Base-by-base conservation (phyloP, 2,329 filamentous ascomycete genomes). In the Exophiala lecanii-corni region DNA sequence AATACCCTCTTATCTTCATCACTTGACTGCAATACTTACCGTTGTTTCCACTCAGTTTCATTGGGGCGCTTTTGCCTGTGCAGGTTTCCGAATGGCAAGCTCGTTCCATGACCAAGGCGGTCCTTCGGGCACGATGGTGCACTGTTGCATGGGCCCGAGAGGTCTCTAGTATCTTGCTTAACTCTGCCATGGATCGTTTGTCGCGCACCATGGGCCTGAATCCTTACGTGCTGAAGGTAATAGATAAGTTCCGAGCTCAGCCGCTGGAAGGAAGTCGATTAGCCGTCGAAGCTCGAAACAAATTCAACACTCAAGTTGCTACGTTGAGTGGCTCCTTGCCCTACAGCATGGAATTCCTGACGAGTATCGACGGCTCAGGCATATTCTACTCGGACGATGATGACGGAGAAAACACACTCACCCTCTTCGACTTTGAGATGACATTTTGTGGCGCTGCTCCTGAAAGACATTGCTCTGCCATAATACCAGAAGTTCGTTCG, bases 101-200 rank as follows among this genome's bases (percentile, higher is more conserved):
- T 18, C 36, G 42, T 36, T 39, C 28, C 25, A 40, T 45, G 36
- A 45, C 42, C 13, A 23, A 21, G n/a, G 42, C 42, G n/a, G 37
- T 45, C 17, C 25, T 45, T 20, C 16, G 21, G 9, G 33, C 35
- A 20, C 37, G 26, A 9, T 45, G 42, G 36, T 45, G 42, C 32
- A 40, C 36, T 32, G n/a, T 13, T 13, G 6, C 5, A 32, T 32
- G 30, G 30, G 30, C n/a, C 5, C 5, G n/a, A 13, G n/a, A 32
- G 5, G 6, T 32, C 30, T 32, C 30, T 6, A 12, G n/a, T 7
- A 32, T 7, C n/a, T 32, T 32, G 17, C 30, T 32, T 5, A 32
- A 13, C 17, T 12, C 30, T 13, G 30, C 30, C n/a, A 13, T 32
- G 5, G 5, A 32, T 32, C 30, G 30, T 6, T 13, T 32, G 17